A percentile compares a stretch with the other conserved stretches of the same genome.
These are phyloP conservation scores for Phaffia australis DNA, from an alignment of 768 basidiomycete species.

Conservation along the genomic window DNA sequence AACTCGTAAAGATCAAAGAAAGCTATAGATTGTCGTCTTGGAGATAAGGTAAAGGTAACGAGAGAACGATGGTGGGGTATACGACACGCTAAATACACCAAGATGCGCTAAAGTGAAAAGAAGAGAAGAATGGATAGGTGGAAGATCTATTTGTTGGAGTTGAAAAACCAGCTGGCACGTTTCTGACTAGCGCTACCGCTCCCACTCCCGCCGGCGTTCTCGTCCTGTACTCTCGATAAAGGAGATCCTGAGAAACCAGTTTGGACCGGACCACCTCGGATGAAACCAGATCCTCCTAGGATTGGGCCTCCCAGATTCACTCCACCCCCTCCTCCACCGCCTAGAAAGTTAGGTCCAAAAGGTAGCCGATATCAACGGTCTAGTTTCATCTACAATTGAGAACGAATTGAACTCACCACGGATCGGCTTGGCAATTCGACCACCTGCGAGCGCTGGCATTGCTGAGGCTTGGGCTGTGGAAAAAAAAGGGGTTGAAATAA, in stretches of 20 bases:
- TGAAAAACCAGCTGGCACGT: conserved; percentile 17
- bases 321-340: not conserved
- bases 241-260: conserved; percentile 29
- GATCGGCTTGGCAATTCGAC: conserved; percentile 91
- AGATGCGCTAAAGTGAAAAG: no score
- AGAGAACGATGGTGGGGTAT: no score
- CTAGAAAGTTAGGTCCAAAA: not conserved
- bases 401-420: conserved; percentile 53
- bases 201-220: conserved; percentile 21
- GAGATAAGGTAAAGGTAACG: no score
- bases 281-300: conserved; percentile 7
- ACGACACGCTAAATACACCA: no score
- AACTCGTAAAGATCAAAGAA: no score
- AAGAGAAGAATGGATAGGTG: not conserved
- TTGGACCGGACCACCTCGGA: not conserved
- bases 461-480: conserved; percentile 60
- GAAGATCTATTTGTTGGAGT: not conserved
- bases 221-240: conserved; percentile 31
- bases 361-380: not conserved
- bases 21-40: no score
- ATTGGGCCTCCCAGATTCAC: not conserved
- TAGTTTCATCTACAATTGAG: not conserved
- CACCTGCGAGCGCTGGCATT: conserved; percentile 63
- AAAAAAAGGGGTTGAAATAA: not conserved
- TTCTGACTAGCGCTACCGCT: conserved; percentile 15